Evolutionary conservation across 2,329 filamentous ascomycete species (phyloP).

Genomic region (Chaetothyriales sp.): DNA sequence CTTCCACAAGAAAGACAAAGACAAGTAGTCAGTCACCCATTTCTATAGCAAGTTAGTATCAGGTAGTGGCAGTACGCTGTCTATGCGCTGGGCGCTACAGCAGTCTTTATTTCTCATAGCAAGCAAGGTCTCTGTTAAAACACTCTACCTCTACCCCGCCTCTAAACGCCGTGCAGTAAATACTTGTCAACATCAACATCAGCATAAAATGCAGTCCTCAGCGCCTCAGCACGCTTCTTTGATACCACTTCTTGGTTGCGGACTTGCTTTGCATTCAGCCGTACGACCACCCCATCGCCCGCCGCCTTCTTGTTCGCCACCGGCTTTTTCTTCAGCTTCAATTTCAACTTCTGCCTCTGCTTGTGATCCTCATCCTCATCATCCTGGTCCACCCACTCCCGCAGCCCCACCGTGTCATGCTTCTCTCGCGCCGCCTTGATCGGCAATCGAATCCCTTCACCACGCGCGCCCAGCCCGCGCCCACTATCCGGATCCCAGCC

Average conservation of each 20-base stretch:
- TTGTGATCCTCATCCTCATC: conserved; percentile 10
- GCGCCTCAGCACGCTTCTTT: conserved; percentile 44
- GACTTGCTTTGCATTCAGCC: conserved; percentile 55
- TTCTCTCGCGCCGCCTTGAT: conserved; percentile 57
- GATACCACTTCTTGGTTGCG: conserved; percentile 47
- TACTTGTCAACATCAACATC: conserved; percentile 65
- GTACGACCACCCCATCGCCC: conserved; percentile 21
- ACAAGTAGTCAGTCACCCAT: neutral
- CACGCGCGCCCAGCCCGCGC: conserved; percentile 52
- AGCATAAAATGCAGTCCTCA: conserved; percentile 58
- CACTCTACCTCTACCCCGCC: neutral
- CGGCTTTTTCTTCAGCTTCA: conserved; percentile 23
- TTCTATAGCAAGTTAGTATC: too few species aligned
- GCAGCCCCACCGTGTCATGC: conserved; percentile 59
- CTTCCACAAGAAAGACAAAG: conserved; percentile 5
- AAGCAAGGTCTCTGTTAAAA: too few species aligned
- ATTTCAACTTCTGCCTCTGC: conserved; percentile 18
- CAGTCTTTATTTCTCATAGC: too few species aligned
- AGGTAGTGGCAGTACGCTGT: too few species aligned
- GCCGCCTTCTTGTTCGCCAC: conserved; percentile 21
- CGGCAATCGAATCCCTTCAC: conserved; percentile 60
- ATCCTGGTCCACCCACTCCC: conserved; percentile 28
- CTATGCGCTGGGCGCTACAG: too few species aligned
- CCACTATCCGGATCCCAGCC: conserved; percentile 49
- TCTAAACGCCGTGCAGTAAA: conserved; percentile 30